Conservation (phyloP, 495 filamentous ascomycete genomes). For the Hypoxylon fragiforme region DNA sequence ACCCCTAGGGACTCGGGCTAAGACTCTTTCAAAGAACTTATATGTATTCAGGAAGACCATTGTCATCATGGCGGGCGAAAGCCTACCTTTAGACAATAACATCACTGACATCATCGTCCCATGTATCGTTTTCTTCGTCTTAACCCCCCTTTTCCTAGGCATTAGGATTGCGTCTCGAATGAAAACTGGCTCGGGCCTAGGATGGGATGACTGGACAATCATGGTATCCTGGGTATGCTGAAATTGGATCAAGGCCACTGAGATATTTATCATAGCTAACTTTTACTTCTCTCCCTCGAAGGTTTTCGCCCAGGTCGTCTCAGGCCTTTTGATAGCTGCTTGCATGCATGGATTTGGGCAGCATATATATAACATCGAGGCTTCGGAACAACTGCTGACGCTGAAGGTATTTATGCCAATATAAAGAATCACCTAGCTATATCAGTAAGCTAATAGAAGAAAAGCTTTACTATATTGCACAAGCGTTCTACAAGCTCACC, state of each 20-base stretch:
- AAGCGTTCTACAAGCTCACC: slow-evolving; percentile 40
- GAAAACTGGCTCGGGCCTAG: slow-evolving; percentile 36
- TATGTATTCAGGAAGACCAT: neutral
- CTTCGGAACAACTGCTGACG: slow-evolving; percentile 30
- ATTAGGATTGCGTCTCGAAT: slow-evolving; percentile 39
- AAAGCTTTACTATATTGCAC: slow-evolving; percentile 36
- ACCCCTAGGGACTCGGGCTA: neutral
- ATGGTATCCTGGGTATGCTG: slow-evolving; percentile 38
- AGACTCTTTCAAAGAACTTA: neutral
- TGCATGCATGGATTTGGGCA: slow-evolving; percentile 43
- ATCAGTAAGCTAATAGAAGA: slow-evolving; percentile 1
- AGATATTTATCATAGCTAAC: slow-evolving; percentile 3
- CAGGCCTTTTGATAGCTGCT: slow-evolving; percentile 38
- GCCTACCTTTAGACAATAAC: slow-evolving; percentile 30
- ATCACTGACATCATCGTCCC: slow-evolving; percentile 39
- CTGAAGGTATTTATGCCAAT: slow-evolving; percentile 35
- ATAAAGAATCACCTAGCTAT: neutral
- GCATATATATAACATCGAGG: slow-evolving; percentile 35
- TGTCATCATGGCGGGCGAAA: slow-evolving; percentile 16
- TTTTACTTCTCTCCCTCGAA: slow-evolving; percentile 5
- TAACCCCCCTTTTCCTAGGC: slow-evolving; percentile 37
- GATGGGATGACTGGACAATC: slow-evolving; percentile 44
- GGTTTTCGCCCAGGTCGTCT: slow-evolving; percentile 36
- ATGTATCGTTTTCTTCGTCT: slow-evolving; percentile 40
- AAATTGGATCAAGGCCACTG: neutral